Base-by-base conservation (phyloP, 1,284 basidiomycete species). In the Rhodotorula sp. region DNA sequence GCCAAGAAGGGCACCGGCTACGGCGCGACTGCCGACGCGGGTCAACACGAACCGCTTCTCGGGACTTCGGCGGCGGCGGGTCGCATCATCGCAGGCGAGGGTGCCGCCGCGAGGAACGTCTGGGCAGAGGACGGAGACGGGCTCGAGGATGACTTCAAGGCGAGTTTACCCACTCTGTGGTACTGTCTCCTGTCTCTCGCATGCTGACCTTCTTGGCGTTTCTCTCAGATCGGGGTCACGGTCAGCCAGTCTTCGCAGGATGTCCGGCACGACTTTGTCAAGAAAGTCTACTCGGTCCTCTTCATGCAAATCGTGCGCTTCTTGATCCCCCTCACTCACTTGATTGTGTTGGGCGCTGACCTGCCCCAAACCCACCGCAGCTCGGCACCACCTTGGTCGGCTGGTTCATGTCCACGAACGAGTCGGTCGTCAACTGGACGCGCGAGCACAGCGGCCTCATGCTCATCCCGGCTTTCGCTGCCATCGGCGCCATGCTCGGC, bases 401-500 rank as follows among this genome's bases (percentile, higher is more conserved):
- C 15, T 65, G 58, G 58, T 5, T 67, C 49, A 74, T 76, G 75
- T 57, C 34, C 12, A 48, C 51, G 16, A 69, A 68, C 43, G 52
- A 43, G 6, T 58, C 59, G n/a, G 56, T 64, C 54, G 64, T 69
- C 31, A 29, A 26, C 6, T 76, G 75, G 75, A 70, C 69, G 18
- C 70, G 62, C 46, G 62, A 56, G 26, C 66, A 75, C 65, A 12
- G 48, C n/a, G 69, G 71, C 21, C 49, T 75, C 14, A 63, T 73
- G 70, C 20, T 72, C 12, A 67, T 71, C 51, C 71, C 69, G 2
- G 56, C 66, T 23, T 52, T 70, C 23, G 66, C 58, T 21, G 56
- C 67, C 26, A 56, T 64, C 60, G 48, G 23, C 31, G 64, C 89
- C 73, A 87, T 94, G 58, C 88, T 88, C 6, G 81, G 91, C 58